These are phyloP conservation scores for Eucalyptus cloeziana DNA, from an alignment of 345 rosid species.

Conservation along the genomic window DNA sequence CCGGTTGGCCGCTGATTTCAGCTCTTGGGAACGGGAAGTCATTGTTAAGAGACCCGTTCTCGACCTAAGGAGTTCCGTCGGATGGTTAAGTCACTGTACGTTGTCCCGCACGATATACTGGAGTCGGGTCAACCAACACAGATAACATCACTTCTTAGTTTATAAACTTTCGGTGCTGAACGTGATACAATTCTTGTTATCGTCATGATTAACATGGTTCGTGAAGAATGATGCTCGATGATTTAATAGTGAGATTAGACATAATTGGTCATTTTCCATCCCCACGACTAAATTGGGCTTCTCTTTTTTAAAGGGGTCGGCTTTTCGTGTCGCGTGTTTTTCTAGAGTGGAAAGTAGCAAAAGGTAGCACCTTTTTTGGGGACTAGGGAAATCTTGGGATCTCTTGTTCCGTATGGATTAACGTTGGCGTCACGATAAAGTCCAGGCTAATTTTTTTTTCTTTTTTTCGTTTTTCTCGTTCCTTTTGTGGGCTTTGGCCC, in stretches of 20 bases:
- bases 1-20: background rate
- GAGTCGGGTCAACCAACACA: too few relatives aligned
- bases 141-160: background rate
- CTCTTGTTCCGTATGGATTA: too few relatives aligned
- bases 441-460: background rate
- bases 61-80: background rate
- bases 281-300: background rate
- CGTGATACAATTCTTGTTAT: too few relatives aligned
- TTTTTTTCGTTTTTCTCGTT: background rate
- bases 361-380: background rate
- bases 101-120: accelerated
- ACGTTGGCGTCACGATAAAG: background rate
- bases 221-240: accelerated
- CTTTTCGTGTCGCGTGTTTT: background rate
- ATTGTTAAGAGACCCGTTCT: too few relatives aligned
- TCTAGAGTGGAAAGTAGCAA: background rate
- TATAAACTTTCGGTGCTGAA: too few relatives aligned
- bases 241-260: background rate
- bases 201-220: background rate
- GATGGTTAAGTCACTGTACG: accelerated
- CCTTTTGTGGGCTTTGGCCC: background rate
- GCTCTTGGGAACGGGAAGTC: background rate
- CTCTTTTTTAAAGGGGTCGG: background rate
- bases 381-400: background rate
- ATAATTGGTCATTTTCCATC: background rate